Evolutionary conservation across 768 basidiomycete genomes (phyloP).

Genomic region (Lactifluus piperatus): DNA sequence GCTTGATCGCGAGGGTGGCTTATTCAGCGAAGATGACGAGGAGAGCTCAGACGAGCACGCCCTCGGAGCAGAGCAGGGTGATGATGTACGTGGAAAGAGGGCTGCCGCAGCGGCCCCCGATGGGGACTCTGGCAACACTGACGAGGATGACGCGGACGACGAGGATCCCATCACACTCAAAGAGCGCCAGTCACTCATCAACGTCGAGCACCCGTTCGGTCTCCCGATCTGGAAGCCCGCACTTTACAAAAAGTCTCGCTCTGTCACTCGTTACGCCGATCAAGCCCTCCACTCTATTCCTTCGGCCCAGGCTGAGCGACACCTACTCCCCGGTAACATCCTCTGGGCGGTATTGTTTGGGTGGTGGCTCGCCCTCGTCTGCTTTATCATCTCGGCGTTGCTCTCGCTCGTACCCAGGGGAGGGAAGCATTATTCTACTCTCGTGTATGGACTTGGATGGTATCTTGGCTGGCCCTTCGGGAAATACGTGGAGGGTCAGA

Average conservation of each 20-base stretch:
- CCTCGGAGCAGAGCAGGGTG: conserved; percentile 30
- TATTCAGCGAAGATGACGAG: conserved; percentile 18
- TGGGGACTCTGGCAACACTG: conserved; percentile 32
- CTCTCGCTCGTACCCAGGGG: conserved; percentile 73
- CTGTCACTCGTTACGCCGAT: conserved; percentile 94
- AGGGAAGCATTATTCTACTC: conserved; percentile 72
- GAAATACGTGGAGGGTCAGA: conserved; percentile 90
- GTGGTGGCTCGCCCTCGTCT: conserved; percentile 81
- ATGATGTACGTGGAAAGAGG: conserved; percentile 31
- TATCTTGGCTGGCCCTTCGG: conserved; percentile 98
- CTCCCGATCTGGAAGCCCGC: conserved; percentile 99
- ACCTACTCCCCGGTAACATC: conserved; percentile 88
- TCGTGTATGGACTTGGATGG: conserved; percentile 90
- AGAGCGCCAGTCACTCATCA: conserved; percentile 95
- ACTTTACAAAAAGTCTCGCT: conserved; percentile 93
- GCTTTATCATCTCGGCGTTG: conserved; percentile 55
- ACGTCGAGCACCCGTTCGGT: conserved; percentile 98
- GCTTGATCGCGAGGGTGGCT: conserved; percentile 22
- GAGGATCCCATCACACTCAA: conserved; percentile 87
- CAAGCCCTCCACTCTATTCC: conserved; percentile 88
- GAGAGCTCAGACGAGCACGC: conserved; percentile 30
- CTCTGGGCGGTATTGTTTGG: conserved; percentile 89
- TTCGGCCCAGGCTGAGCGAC: conserved; percentile 87
- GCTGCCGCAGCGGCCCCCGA: conserved; percentile 23
- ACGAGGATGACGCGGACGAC: conserved; percentile 41